Conservation (phyloP, 805 yeast genomes). For the Candida germanica region DNA sequence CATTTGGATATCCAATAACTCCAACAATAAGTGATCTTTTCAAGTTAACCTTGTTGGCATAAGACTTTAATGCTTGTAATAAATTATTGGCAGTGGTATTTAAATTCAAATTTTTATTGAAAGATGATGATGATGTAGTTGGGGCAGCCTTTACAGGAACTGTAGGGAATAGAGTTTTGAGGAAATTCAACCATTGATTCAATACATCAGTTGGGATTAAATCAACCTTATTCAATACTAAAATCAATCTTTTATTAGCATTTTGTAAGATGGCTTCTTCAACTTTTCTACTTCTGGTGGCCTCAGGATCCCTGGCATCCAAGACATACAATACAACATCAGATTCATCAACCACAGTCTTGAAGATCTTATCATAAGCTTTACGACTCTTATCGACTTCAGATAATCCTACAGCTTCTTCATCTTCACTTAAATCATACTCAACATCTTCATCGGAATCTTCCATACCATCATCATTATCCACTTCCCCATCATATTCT, state of each 20-base stretch:
- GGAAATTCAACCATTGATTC: conserved; percentile 77
- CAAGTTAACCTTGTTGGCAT: conserved; percentile 77
- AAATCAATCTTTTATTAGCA: conserved; percentile 79
- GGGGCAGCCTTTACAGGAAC: conserved; percentile 82
- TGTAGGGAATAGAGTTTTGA: conserved; percentile 85
- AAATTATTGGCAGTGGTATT: conserved; percentile 70
- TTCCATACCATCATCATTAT: conserved; percentile 29
- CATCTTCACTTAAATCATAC: conserved; percentile 22
- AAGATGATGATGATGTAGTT: conserved; percentile 66
- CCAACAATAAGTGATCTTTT: conserved; percentile 91
- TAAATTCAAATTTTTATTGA: conserved; percentile 70
- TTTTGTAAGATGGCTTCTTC: conserved; percentile 84
- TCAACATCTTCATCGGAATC: conserved; percentile 38
- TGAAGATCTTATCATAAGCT: conserved; percentile 92
- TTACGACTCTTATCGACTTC: conserved; percentile 75
- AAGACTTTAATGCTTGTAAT: conserved; percentile 78
- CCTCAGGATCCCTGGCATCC: conserved; percentile 97
- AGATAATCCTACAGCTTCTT: conserved; percentile 29
- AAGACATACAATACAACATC: conserved; percentile 91
- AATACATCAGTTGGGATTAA: conserved; percentile 82
- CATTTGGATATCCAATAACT: conserved; percentile 96
- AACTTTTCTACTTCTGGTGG: conserved; percentile 86
- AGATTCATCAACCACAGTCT: conserved; percentile 86
- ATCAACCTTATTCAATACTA: conserved; percentile 88
- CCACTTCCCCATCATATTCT: conserved; percentile 59